Conservation (phyloP, 257 asterid species). For the Forsythia viridissima region DNA sequence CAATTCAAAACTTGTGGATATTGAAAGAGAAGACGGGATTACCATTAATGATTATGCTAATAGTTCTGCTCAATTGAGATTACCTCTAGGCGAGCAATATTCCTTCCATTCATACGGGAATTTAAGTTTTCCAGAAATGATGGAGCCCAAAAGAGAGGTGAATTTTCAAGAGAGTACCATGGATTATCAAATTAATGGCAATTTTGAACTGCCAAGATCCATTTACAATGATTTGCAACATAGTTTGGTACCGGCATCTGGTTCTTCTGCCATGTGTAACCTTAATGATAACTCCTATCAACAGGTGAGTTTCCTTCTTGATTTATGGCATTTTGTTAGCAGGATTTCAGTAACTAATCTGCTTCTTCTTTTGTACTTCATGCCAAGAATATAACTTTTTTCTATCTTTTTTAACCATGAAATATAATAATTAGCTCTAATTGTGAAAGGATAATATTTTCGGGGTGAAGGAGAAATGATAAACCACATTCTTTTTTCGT, state of each 20-base stretch:
- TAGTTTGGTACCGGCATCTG: conserved; percentile 46
- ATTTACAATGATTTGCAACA: conserved; percentile 41
- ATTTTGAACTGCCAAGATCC: conserved; percentile 58
- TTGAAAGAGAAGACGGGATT: conserved; percentile 48
- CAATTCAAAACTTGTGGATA: conserved; percentile 40
- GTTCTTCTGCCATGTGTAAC: conserved; percentile 44
- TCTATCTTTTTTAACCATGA: not conserved
- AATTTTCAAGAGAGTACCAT: conserved; percentile 45
- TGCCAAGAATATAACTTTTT: not conserved
- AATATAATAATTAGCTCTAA: not conserved
- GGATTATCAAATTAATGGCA: conserved; percentile 55
- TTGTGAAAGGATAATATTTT: not conserved
- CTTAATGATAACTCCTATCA: conserved; percentile 52
- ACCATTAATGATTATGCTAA: conserved; percentile 53
- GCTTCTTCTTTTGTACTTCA: not conserved
- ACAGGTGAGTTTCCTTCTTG: conserved; percentile 42
- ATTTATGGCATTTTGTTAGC: not conserved
- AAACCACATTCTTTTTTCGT: not conserved
- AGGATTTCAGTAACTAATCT: not conserved
- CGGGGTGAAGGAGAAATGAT: not conserved
- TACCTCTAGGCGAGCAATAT: conserved; percentile 52
- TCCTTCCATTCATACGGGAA: conserved; percentile 42
- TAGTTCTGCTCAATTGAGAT: conserved; percentile 48
- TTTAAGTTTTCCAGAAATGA: conserved; percentile 47
- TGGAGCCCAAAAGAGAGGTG: conserved; percentile 48